These are phyloP conservation scores for Prunus salicina DNA, from an alignment of 306 rosid species.

Conservation along the genomic window DNA sequence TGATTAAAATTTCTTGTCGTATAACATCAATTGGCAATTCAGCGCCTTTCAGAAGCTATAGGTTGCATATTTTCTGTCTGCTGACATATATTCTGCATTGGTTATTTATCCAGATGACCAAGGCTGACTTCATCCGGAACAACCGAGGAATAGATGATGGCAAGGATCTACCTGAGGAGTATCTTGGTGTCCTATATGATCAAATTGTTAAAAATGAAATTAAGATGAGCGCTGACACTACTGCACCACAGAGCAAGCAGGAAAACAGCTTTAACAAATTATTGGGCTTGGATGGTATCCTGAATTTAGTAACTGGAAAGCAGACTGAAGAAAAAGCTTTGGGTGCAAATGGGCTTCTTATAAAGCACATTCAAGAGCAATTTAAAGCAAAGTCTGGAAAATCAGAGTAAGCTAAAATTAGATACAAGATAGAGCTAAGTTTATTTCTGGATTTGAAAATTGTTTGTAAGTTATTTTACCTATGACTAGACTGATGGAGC, in stretches of 20 bases:
- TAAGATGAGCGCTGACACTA: conserved; percentile 88
- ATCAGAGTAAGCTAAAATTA: conserved; percentile 77
- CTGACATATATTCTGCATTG: conserved; percentile 35
- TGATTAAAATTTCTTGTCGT: background rate
- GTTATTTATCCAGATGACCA: conserved; percentile 75
- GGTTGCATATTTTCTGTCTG: conserved; percentile 13
- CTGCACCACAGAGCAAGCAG: conserved; percentile 91
- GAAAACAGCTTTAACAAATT: conserved; percentile 86
- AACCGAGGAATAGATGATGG: conserved; percentile 99
- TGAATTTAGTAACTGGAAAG: conserved; percentile 93
- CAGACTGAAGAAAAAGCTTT: conserved; percentile 94
- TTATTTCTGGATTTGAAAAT: conserved; percentile 14
- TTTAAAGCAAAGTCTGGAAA: conserved; percentile 90
- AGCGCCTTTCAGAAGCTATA: background rate
- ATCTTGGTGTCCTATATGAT: conserved; percentile 83
- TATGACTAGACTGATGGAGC: conserved; percentile 13
- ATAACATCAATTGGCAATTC: background rate
- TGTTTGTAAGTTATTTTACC: conserved; percentile 13
- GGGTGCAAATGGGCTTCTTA: conserved; percentile 96
- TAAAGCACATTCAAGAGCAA: conserved; percentile 93
- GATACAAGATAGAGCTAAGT: conserved; percentile 9
- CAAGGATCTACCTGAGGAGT: conserved; percentile 92
- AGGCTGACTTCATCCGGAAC: conserved; percentile 94
- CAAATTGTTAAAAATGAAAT: conserved; percentile 92
- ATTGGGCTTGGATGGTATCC: conserved; percentile 92